Evolutionary conservation across 164 flowering plant species (phyloP), one percentile per base, ranked within the genome.

Genomic region (Platanus orientalis): DNA sequence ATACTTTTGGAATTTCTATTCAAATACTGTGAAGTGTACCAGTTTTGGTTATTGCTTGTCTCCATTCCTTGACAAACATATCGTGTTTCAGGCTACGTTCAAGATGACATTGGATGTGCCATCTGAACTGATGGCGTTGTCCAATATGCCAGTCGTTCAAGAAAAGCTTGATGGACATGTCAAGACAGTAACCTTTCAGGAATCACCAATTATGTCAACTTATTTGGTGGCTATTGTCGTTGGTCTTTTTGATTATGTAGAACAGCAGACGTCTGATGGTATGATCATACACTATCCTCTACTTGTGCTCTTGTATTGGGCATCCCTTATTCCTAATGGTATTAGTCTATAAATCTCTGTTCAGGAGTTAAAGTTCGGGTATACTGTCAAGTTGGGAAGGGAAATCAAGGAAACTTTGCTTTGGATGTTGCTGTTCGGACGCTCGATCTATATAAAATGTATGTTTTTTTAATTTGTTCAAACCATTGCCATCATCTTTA

Each of bases 141-240:
- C 99, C 27, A 95, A 95, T 73, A 95, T 92, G 99, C 97, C 97
- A 28, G 75, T 90, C 53, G 16, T 65, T 68, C 80, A 88, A 57
- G 99, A 95, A 71, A 81, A 83, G 55, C 62, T 67, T 54, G 60
- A 84, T 62, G 97, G 97, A 32, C 60, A 71, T 71, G 51, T 79
- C 42, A 95, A 87, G 74, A 90, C 74, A 6, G 84, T 95, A 58
- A 73, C 68, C 45, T 92, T 81, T 68, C 80, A 86, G 69, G 97
- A 89, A 60, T 81, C 97, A 34, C 97, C 97, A 26, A 81, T 92
- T 55, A 95, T 95, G 99, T 95, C 99, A 13, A 92, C 99, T 29
- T 95, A 92, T 74, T 80, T 95, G 79, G 97, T 95, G 50, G 99
- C 97, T 29, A 69, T 87, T 65, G 97, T 95, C 13, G 76, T 92